Conservation (phyloP, 192 early-diverging fungal species). For the Umbelopsis sp. region DNA sequence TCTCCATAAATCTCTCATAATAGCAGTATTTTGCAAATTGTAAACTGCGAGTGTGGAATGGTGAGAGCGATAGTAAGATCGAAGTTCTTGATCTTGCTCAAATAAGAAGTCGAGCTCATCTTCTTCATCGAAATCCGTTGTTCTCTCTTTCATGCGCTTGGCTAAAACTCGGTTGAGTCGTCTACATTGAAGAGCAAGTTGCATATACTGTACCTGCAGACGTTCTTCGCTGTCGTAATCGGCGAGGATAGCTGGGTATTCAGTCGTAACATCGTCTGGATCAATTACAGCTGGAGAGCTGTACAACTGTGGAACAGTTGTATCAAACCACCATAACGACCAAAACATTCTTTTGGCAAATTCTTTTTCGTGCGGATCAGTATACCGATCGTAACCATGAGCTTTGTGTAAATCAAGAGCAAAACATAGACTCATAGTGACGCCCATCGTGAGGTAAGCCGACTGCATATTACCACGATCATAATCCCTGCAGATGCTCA, state of each 20-base stretch:
- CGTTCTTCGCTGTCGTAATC: neutral
- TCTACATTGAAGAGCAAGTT: neutral
- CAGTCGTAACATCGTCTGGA: slow-evolving; percentile 15
- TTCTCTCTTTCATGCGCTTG: neutral
- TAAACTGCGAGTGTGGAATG: neutral
- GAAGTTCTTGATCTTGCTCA: slow-evolving; percentile 1
- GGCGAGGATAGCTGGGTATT: neutral
- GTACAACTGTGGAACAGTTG: slow-evolving; percentile 25
- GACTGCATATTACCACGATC: slow-evolving; percentile 13
- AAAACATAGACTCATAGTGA: slow-evolving; percentile 34
- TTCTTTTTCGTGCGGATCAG: slow-evolving; percentile 24
- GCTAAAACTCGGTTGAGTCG: neutral
- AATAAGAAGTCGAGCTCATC: neutral
- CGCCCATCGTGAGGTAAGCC: slow-evolving; percentile 18
- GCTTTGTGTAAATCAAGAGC: slow-evolving; percentile 15
- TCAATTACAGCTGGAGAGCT: slow-evolving; percentile 15
- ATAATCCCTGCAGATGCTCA: neutral
- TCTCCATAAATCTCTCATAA: slow-evolving; percentile 11
- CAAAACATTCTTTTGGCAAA: slow-evolving; percentile 34
- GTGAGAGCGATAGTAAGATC: neutral
- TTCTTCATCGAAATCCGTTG: neutral
- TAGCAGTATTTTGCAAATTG: neutral
- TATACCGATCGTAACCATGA: slow-evolving; percentile 23
- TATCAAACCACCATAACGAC: slow-evolving; percentile 35
- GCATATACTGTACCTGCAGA: neutral